Percentiles rank a stretch among this genome's conserved stretches.
phyloP scores from a whole-genome alignment of 2,329 filamentous ascomycete genomes.

The Fusarium sp. region DNA sequence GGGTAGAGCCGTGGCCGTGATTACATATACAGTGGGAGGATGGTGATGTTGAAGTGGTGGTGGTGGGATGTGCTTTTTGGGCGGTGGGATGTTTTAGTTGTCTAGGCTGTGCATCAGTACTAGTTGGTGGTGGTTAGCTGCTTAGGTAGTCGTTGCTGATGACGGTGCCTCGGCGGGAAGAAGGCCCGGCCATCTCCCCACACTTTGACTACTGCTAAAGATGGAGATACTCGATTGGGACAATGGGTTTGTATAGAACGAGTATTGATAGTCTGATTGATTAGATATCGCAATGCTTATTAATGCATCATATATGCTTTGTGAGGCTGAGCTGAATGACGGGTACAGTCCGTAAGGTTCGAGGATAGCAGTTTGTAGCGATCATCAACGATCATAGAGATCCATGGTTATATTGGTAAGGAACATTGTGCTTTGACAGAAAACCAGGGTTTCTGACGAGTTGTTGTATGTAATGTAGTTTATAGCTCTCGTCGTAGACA shows the following conservation, averaged over 20 bases:
- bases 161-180: conserved; percentile 35
- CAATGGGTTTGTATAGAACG: neutral
- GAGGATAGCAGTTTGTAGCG: neutral
- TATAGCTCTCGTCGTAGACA: neutral
- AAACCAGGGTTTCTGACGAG: too few relatives aligned
- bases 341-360: neutral
- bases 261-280: neutral
- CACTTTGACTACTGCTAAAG: neutral
- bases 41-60: conserved; percentile 2
- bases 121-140: neutral
- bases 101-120: neutral
- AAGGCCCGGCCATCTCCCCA: conserved; percentile 34
- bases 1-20: neutral
- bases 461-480: neutral
- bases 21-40: conserved; percentile 20
- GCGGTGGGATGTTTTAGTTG: conserved; percentile 35
- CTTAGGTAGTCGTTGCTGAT: conserved; percentile 19
- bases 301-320: neutral
- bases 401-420: neutral
- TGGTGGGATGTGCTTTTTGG: conserved; percentile 23
- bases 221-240: neutral
- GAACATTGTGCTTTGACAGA: neutral
- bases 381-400: neutral
- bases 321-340: neutral
- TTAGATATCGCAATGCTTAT: too few relatives aligned